Percentiles rank a stretch among this genome's conserved stretches.
Evolutionary conservation across 2,329 filamentous ascomycete genomes (phyloP).

Genomic region (Colletotrichum navitas): DNA sequence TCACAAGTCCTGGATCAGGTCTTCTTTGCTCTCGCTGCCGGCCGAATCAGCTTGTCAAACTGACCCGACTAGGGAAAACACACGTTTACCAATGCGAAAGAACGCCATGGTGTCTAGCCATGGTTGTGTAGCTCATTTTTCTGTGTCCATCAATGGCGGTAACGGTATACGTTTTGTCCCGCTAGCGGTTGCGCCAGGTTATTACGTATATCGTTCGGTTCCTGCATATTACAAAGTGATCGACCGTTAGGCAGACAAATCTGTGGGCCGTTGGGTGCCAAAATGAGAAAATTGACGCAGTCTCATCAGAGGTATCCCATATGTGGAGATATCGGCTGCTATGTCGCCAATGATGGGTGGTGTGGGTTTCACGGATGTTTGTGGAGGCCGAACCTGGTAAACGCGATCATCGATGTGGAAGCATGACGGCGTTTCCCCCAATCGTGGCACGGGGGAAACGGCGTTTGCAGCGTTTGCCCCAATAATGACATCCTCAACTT

Average conservation of each 20-base stretch:
- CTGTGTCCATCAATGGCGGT: neutral
- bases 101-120: neutral
- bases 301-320: conserved; percentile 5
- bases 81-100: neutral
- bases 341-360: conserved; percentile 11
- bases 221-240: too few relatives aligned
- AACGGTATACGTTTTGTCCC: neutral
- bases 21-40: conserved; percentile 49
- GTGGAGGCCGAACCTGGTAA: conserved; percentile 23
- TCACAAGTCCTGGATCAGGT: conserved; percentile 43
- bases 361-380: conserved; percentile 21
- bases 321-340: conserved; percentile 22
- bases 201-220: neutral
- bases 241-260: conserved; percentile 2
- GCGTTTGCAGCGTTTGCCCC: conserved; percentile 59
- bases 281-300: conserved; percentile 1
- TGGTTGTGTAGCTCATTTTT: neutral
- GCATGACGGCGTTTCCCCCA: conserved; percentile 9
- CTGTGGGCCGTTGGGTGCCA: conserved; percentile 7
- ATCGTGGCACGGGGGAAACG: conserved; percentile 4
- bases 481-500: conserved; percentile 52
- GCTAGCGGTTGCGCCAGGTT: neutral
- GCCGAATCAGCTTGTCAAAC: conserved; percentile 57
- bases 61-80: neutral
- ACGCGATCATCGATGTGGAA: conserved; percentile 17